Percentiles rank a stretch among this genome's conserved stretches.
Conservation (phyloP, 768 basidiomycete species). For the Serpula lacrymans region DNA sequence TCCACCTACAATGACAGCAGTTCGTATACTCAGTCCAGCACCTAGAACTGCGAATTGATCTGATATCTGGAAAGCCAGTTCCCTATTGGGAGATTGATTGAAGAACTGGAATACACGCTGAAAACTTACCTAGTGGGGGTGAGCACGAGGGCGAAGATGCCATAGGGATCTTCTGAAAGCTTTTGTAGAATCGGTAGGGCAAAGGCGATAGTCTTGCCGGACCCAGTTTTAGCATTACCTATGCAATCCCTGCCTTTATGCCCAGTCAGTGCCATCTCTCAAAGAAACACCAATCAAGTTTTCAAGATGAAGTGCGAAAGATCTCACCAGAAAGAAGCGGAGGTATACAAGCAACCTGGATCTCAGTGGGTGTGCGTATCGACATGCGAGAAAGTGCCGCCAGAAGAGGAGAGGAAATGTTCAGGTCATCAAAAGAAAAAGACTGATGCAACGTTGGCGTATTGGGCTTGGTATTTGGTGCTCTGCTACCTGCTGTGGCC, state of each 20-base stretch:
- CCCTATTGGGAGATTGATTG: constrained; percentile 44
- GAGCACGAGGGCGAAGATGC: constrained; percentile 88
- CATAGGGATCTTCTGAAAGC: constrained; percentile 86
- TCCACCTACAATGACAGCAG: constrained; percentile 90
- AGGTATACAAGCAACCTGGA: constrained; percentile 89
- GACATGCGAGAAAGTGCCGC: constrained; percentile 76
- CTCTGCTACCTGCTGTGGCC: constrained; percentile 13
- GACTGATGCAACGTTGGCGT: constrained; percentile 9
- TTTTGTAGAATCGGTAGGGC: constrained; percentile 92
- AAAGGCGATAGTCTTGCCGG: constrained; percentile 97
- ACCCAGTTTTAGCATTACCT: constrained; percentile 96
- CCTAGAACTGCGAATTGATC: constrained; percentile 96
- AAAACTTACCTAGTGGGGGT: constrained; percentile 85
- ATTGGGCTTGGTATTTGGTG: constrained; percentile 7
- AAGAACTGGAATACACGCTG: neutral
- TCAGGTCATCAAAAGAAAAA: constrained; percentile 52
- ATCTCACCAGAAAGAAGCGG: constrained; percentile 72
- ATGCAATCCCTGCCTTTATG: constrained; percentile 87
- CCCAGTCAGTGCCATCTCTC: constrained; percentile 10
- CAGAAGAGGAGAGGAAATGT: constrained; percentile 58
- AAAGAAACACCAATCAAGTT: neutral
- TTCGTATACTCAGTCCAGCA: constrained; percentile 72
- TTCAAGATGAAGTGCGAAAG: neutral
- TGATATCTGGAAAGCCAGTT: constrained; percentile 94
- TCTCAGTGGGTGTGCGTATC: constrained; percentile 78